Evolutionary conservation across 257 asterid species (phyloP), one percentile per base, ranked within the genome.

Genomic region (Nicotiana obtusifolia): DNA sequence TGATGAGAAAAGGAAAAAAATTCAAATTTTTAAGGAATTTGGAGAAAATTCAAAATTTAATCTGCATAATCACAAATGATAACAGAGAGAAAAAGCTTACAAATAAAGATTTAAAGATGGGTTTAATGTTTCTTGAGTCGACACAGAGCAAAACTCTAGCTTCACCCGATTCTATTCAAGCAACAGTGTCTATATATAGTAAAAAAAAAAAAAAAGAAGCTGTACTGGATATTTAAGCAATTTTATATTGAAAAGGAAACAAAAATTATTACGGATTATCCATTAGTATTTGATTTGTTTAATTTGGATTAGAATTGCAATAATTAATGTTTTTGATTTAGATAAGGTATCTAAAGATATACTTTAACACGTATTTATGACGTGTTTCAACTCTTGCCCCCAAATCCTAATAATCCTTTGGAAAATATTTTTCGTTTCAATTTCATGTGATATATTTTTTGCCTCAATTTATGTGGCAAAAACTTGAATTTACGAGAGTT

Each of bases 321-420:
- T 73, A 3, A 7, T 73, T 73, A 0, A 22, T 0, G 6, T 47
- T 71, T 71, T 71, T 44, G 14, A 73, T 14, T 73, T 73, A 47
- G 79, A 73, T 73, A 47, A 73, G 61, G 78, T 73, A 73, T 69
- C 3, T 10, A 41, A 10, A 69, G 78, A 69, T 71, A 13, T 41
- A 11, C 14, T 71, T 13, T 5, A 20, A 71, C 78, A 13, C 37
- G 78, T 71, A 35, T 59, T 22, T 59, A 44, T 71, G 78, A 44
- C 37, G 37, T 22, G 0, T n/a, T 64, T 64, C 73, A 64, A 8
- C 49, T 41, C 49, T 41, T 41, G 49, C 49, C 13, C 49, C 47
- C 28, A 26, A 26, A 26, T 26, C 28, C 28, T 26, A 26, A 26
- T 26, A 26, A 26, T 26, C 28, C 28, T 26, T 35, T 7, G 44